phyloP scores from a whole-genome alignment of 352 stramenopile genomes.

The Phytopythium delawarense region DNA sequence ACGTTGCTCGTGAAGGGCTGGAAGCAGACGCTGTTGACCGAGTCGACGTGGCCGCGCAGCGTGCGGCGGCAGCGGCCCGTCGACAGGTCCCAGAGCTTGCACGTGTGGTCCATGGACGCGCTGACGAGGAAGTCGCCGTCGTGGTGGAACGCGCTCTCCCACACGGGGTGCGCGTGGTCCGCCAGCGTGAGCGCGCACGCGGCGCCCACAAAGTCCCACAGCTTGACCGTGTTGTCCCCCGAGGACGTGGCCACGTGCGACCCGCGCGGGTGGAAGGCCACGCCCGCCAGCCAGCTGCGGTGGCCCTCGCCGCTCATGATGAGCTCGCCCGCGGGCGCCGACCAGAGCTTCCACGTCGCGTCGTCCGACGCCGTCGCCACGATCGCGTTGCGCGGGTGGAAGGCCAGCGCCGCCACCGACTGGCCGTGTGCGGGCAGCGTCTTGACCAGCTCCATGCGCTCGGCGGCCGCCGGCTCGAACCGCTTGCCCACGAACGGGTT shows the following conservation, averaged over 20 bases:
- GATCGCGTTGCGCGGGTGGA: slow-evolving; percentile 92
- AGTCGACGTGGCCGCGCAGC: slow-evolving; percentile 93
- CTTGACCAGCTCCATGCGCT: slow-evolving; percentile 80
- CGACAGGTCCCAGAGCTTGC: slow-evolving; percentile 90
- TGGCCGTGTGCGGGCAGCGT: slow-evolving; percentile 91
- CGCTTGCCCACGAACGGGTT: slow-evolving; percentile 77
- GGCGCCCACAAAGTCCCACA: slow-evolving; percentile 92
- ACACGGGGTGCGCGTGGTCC: slow-evolving; percentile 93
- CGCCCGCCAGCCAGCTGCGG: slow-evolving; percentile 86
- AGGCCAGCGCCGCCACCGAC: slow-evolving; percentile 85
- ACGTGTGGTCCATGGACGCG: slow-evolving; percentile 93
- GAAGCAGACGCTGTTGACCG: slow-evolving; percentile 92
- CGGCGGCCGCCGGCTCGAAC: slow-evolving; percentile 59
- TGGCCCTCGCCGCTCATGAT: slow-evolving; percentile 95
- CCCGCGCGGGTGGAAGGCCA: slow-evolving; percentile 90
- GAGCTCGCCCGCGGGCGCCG: slow-evolving; percentile 88
- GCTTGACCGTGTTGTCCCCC: slow-evolving; percentile 92
- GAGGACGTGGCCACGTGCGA: slow-evolving; percentile 90
- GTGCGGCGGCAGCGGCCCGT: slow-evolving; percentile 90
- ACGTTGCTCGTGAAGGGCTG: slow-evolving; percentile 93
- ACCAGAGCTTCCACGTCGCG: slow-evolving; percentile 95
- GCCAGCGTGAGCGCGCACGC: slow-evolving; percentile 86
- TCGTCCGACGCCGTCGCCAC: slow-evolving; percentile 93
- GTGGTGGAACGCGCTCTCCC: slow-evolving; percentile 92
- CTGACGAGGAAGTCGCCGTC: slow-evolving; percentile 91